phyloP scores from a whole-genome alignment of 2,329 filamentous ascomycete genomes.

The Talaromyces sp. region DNA sequence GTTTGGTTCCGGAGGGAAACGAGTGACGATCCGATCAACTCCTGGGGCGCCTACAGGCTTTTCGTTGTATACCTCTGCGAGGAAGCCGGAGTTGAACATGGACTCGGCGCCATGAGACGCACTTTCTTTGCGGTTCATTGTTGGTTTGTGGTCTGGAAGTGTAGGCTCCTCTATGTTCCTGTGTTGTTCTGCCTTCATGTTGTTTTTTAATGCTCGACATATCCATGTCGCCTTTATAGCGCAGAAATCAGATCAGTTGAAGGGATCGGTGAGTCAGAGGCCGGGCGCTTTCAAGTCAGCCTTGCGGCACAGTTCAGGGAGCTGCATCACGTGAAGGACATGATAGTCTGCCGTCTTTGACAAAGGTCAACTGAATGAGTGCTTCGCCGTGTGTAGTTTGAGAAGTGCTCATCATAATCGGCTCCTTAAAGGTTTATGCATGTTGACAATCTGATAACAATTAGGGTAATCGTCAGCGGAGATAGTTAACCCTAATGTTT shows the following conservation, averaged over 20 bases:
- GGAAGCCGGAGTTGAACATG: constrained; percentile 77
- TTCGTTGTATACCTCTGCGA: constrained; percentile 66
- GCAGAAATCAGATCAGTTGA: neutral
- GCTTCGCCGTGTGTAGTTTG: neutral
- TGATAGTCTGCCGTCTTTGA: neutral
- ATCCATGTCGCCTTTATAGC: neutral
- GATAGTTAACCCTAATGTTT: neutral
- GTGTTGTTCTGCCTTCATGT: neutral
- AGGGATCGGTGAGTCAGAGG: neutral
- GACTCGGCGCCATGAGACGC: neutral
- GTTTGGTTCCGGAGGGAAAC: constrained; percentile 84
- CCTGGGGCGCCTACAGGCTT: constrained; percentile 40
- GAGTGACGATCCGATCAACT: constrained; percentile 50
- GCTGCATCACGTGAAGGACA: neutral
- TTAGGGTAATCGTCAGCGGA: neutral
- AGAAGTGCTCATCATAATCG: neutral
- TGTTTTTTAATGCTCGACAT: neutral
- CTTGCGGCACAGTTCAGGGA: neutral
- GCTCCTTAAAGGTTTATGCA: neutral
- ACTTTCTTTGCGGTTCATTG: neutral
- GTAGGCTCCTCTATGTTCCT: no score
- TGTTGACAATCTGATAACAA: neutral
- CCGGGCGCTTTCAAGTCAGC: neutral
- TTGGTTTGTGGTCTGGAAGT: neutral
- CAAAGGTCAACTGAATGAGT: neutral